phyloP scores from a whole-genome alignment of 768 basidiomycete genomes.

The Naganishia friedmannii region DNA sequence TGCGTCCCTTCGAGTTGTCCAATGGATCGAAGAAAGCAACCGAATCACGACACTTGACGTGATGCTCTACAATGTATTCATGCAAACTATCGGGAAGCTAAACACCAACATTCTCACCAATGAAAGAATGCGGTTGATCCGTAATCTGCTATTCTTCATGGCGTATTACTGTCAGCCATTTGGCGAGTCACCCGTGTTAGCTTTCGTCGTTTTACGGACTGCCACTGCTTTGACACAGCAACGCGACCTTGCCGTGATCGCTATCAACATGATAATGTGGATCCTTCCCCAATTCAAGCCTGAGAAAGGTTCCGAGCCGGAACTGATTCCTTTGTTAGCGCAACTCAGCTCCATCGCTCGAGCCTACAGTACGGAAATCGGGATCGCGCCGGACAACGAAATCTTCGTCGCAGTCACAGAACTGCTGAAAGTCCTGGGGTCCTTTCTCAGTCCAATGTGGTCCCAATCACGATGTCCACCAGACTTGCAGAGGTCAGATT shows the following conservation, averaged over 20 bases:
- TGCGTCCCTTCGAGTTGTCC: slow-evolving; percentile 3
- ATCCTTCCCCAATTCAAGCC: slow-evolving; percentile 5
- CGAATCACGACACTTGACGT: slow-evolving; percentile 23
- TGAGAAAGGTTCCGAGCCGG: neutral
- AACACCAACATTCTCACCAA: slow-evolving; percentile 71
- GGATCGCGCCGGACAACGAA: no score
- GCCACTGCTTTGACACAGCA: slow-evolving; percentile 60
- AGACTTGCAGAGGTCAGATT: neutral
- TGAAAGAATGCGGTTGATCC: slow-evolving; percentile 73
- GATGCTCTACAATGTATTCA: slow-evolving; percentile 74
- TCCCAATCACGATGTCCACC: neutral
- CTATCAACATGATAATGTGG: slow-evolving; percentile 33
- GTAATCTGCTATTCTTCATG: slow-evolving; percentile 71
- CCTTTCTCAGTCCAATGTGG: neutral
- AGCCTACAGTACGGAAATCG: neutral
- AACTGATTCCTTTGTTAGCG: neutral
- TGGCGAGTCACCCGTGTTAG: slow-evolving; percentile 62
- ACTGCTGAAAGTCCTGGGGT: neutral
- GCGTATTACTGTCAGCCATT: slow-evolving; percentile 63
- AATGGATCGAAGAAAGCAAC: neutral
- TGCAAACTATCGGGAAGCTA: slow-evolving; percentile 67
- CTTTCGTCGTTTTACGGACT: slow-evolving; percentile 64
- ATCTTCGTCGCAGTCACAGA: neutral
- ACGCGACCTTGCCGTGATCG: slow-evolving; percentile 28
- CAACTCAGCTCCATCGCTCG: neutral